Conservation (phyloP, 2,329 filamentous ascomycete species). For the Sporothrix brunneoviolacea region DNA sequence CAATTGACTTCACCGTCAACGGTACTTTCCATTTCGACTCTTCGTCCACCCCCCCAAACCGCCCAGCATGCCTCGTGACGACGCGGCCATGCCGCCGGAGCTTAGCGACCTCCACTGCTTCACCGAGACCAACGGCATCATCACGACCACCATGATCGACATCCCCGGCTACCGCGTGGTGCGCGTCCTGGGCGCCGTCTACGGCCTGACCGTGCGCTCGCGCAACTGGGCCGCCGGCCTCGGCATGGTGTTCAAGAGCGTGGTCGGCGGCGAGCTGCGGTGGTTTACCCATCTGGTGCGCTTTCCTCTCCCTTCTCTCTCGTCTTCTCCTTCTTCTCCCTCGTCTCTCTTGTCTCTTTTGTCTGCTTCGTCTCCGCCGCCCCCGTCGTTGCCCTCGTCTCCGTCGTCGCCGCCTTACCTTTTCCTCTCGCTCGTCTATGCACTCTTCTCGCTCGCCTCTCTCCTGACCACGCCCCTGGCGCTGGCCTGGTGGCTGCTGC, state of each 20-base stretch:
- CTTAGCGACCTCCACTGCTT: conserved; percentile 42
- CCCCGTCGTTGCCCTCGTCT: too few relatives aligned
- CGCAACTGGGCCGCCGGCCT: conserved; percentile 53
- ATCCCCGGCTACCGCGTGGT: conserved; percentile 54
- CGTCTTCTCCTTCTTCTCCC: not conserved
- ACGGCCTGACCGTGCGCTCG: conserved; percentile 35
- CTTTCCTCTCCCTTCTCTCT: not conserved
- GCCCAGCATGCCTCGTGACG: conserved; percentile 1
- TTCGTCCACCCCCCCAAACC: not conserved
- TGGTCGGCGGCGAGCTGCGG: conserved; percentile 52
- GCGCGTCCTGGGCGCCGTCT: conserved; percentile 48
- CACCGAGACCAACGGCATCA: conserved; percentile 51
- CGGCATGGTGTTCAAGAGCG: conserved; percentile 49
- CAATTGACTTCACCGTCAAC: too few relatives aligned
- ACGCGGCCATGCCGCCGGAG: conserved; percentile 17
- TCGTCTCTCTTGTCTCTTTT: conserved; percentile 17
- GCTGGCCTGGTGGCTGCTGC: too few relatives aligned
- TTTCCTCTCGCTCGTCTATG: too few relatives aligned
- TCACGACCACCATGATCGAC: conserved; percentile 59
- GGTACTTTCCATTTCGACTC: too few relatives aligned
- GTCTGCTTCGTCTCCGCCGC: too few relatives aligned
- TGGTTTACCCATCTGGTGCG: conserved; percentile 50
- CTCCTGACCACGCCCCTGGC: too few relatives aligned
- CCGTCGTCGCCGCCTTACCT: too few relatives aligned
- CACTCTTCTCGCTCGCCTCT: too few relatives aligned